Evolutionary conservation across 352 stramenopile genomes (phyloP), one percentile per base, ranked within the genome.

Genomic region (Pythium insidiosum): DNA sequence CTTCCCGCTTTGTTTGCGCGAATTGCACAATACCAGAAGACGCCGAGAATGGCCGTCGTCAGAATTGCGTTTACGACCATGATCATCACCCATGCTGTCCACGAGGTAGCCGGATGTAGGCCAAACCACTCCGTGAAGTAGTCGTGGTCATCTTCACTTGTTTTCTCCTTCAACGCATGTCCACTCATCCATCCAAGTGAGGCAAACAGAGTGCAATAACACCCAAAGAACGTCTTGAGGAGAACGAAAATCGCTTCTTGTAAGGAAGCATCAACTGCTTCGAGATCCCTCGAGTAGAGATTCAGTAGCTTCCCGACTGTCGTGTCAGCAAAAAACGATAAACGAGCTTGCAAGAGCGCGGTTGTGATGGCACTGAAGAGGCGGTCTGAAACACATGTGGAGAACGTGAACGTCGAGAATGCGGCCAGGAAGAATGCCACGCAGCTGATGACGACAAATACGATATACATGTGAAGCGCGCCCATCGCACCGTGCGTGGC

Each of bases 171-270:
- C 28, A 72, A 35, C 1, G 66, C 29, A 31, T 72, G 62, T 6
- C 62, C 62, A 15, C 46, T 66, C 36, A 72, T 56, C 62, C 62
- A 72, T 4, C 41, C 58, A 16, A 68, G 36, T 11, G 58, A 66
- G 12, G 62, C 62, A 34, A 72, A 68, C 7, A 67, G 39, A 20
- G 54, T 51, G 26, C 62, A 72, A 18, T 60, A 68, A 7, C 48
- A 56, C 11, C 53, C 62, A 26, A 66, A 66, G 26, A 68, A 68
- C 11, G 54, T 63, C 34, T 62, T 54, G 19, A 63, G 48, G 23
- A 58, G 30, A 3, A 37, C 47, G 22, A 63, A 63, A 4, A 58
- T 38, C 12, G 47, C 36, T 30, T 57, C 48, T 15, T 63, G 38
- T 15, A 63, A 45, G 3, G 47, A 51, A 13, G 54, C 52, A 56